Percentiles rank a stretch among this genome's conserved stretches.
Conservation (phyloP, 495 filamentous ascomycete genomes). For the Aspergillus diversus region DNA sequence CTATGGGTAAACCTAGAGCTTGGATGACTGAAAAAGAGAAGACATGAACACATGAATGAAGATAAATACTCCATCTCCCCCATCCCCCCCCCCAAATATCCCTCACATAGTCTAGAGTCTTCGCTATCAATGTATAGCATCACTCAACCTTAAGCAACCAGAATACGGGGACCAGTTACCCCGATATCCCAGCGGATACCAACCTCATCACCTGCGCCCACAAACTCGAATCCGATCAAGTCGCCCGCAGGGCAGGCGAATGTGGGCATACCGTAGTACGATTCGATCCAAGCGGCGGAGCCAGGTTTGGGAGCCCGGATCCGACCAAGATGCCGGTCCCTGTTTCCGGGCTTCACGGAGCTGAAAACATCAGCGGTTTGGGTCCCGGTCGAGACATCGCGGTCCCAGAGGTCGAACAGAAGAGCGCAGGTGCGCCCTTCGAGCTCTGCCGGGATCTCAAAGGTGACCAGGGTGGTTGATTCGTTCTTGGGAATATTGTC, state of each 20-base stretch:
- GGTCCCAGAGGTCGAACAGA: slow-evolving; percentile 20
- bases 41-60: background rate
- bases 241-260: slow-evolving; percentile 19
- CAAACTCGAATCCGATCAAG: slow-evolving; percentile 24
- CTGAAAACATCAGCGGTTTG: slow-evolving; percentile 21
- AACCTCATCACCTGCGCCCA: slow-evolving; percentile 21
- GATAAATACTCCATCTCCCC: background rate
- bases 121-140: no score
- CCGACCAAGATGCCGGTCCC: slow-evolving; percentile 14
- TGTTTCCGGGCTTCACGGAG: slow-evolving; percentile 13
- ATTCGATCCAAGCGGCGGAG: slow-evolving; percentile 16
- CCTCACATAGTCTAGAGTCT: background rate
- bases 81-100: background rate
- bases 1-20: no score
- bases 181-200: slow-evolving; percentile 24
- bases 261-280: slow-evolving; percentile 13
- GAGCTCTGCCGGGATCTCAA: slow-evolving; percentile 10
- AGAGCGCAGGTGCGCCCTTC: slow-evolving; percentile 17
- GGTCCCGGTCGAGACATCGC: slow-evolving; percentile 20
- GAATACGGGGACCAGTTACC: slow-evolving; percentile 17
- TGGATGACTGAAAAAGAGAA: background rate
- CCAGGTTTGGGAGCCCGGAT: slow-evolving; percentile 14
- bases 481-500: slow-evolving; percentile 17
- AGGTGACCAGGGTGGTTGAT: slow-evolving; percentile 20
- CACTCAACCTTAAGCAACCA: slow-evolving; percentile 10